A percentile compares a stretch with the other conserved stretches of the same genome.
These are phyloP conservation scores for Exophiala sp. DNA, from an alignment of 2,329 filamentous ascomycete species.

Conservation along the genomic window DNA sequence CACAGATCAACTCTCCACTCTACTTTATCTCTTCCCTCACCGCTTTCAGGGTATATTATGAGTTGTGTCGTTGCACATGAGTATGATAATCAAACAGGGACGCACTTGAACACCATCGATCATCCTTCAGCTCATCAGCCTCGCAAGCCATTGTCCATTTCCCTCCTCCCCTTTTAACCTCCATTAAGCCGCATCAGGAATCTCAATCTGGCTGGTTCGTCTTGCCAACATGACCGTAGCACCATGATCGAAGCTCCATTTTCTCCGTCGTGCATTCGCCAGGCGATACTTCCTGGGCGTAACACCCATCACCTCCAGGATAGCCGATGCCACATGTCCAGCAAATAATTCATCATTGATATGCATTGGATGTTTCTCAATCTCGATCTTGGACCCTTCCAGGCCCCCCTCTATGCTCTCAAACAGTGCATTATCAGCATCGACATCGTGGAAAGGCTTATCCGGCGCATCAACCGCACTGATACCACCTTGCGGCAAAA, in stretches of 20 bases:
- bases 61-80: too few relatives aligned
- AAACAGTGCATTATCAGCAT: conserved; percentile 49
- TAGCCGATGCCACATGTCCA: conserved; percentile 21
- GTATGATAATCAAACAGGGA: too few relatives aligned
- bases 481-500: conserved; percentile 59
- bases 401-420: conserved; percentile 49
- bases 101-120: too few relatives aligned
- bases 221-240: conserved; percentile 20
- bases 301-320: conserved; percentile 27
- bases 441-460: conserved; percentile 52
- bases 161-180: not conserved
- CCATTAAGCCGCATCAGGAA: conserved; percentile 19
- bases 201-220: conserved; percentile 23
- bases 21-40: not conserved
- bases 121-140: too few relatives aligned
- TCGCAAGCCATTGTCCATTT: too few relatives aligned
- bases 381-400: conserved; percentile 45
- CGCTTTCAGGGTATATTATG: too few relatives aligned
- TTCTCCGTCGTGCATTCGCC: conserved; percentile 23
- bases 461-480: conserved; percentile 58
- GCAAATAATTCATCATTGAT: conserved; percentile 57
- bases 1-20: not conserved
- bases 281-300: conserved; percentile 25
- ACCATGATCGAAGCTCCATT: conserved; percentile 30
- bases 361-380: conserved; percentile 49